Percentiles rank a stretch among this genome's conserved stretches.
phyloP scores from a whole-genome alignment of 1,284 basidiomycete genomes.

The Pyrrhoderma lamaoense region DNA sequence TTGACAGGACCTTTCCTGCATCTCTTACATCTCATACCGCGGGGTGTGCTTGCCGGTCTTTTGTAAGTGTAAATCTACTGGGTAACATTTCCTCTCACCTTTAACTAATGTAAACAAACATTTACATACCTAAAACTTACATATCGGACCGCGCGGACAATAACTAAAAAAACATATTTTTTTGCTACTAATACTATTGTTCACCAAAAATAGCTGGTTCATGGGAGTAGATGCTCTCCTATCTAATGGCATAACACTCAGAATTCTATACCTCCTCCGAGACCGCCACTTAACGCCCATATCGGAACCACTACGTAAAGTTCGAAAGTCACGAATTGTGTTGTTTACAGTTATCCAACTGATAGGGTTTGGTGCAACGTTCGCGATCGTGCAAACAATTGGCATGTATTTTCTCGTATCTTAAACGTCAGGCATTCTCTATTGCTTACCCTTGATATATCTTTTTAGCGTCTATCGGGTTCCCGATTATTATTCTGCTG shows the following conservation, averaged over 20 bases:
- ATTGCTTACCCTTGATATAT: not conserved
- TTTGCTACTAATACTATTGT: slow-evolving; percentile 15
- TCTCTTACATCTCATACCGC: slow-evolving; percentile 68
- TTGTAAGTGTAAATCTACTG: too few species aligned
- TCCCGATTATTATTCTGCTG: slow-evolving; percentile 84
- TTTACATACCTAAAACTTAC: too few species aligned
- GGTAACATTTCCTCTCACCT: too few species aligned
- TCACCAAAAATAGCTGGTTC: slow-evolving; percentile 56
- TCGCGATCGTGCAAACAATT: slow-evolving; percentile 89
- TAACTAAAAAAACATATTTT: too few species aligned
- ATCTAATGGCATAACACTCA: slow-evolving; percentile 79
- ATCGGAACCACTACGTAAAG: slow-evolving; percentile 64
- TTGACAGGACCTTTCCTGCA: slow-evolving; percentile 80
- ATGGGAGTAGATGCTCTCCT: slow-evolving; percentile 84
- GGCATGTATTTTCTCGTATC: slow-evolving; percentile 35
- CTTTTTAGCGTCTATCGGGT: slow-evolving; percentile 75
- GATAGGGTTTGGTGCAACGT: slow-evolving; percentile 81
- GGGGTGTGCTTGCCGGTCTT: slow-evolving; percentile 68
- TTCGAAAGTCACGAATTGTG: slow-evolving; percentile 72
- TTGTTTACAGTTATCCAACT: slow-evolving; percentile 79
- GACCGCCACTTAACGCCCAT: slow-evolving; percentile 60
- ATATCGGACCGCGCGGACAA: too few species aligned
- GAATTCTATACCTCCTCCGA: slow-evolving; percentile 75
- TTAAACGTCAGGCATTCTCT: not conserved
- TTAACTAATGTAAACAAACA: too few species aligned